phyloP scores from a whole-genome alignment of 768 basidiomycete genomes.

The Fibroporia radiculosa region DNA sequence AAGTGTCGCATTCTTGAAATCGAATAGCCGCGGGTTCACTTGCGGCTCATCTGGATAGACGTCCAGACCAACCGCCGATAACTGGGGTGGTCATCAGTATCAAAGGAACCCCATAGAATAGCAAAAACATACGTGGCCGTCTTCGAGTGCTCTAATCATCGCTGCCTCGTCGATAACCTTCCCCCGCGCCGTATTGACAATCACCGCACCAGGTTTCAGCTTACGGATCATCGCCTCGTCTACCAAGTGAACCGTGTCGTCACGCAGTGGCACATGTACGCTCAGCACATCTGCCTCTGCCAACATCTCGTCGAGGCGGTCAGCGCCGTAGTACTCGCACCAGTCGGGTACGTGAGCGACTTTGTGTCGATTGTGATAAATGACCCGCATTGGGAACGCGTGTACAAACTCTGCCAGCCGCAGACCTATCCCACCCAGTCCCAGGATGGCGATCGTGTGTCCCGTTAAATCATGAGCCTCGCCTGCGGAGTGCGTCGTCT shows the following conservation, averaged over 20 bases:
- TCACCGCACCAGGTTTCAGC: constrained; percentile 69
- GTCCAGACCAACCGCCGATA: constrained; percentile 76
- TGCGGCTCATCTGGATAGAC: constrained; percentile 82
- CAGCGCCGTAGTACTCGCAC: constrained; percentile 65
- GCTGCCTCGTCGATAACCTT: constrained; percentile 86
- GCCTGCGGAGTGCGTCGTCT: constrained; percentile 38
- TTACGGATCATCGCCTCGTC: constrained; percentile 68
- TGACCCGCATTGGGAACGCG: constrained; percentile 83
- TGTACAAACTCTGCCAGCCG: constrained; percentile 64
- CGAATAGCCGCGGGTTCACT: constrained; percentile 70
- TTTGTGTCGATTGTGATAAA: constrained; percentile 68
- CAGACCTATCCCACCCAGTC: constrained; percentile 70
- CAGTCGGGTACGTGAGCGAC: constrained; percentile 55
- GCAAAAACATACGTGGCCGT: constrained; percentile 65
- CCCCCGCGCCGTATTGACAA: constrained; percentile 88
- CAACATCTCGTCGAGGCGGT: constrained; percentile 55
- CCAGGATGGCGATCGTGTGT: constrained; percentile 65
- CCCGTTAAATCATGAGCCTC: constrained; percentile 57
- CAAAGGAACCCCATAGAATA: constrained; percentile 5
- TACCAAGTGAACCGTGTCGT: constrained; percentile 67
- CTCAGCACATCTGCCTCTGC: constrained; percentile 74
- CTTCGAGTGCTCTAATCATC: constrained; percentile 76
- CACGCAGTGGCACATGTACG: constrained; percentile 74
- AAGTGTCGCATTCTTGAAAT: constrained; percentile 77
- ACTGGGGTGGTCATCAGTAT: constrained; percentile 29